Evolutionary conservation across 345 rosid species (phyloP), one percentile per base, ranked within the genome.

Genomic region (Aquilaria yunnanensis): DNA sequence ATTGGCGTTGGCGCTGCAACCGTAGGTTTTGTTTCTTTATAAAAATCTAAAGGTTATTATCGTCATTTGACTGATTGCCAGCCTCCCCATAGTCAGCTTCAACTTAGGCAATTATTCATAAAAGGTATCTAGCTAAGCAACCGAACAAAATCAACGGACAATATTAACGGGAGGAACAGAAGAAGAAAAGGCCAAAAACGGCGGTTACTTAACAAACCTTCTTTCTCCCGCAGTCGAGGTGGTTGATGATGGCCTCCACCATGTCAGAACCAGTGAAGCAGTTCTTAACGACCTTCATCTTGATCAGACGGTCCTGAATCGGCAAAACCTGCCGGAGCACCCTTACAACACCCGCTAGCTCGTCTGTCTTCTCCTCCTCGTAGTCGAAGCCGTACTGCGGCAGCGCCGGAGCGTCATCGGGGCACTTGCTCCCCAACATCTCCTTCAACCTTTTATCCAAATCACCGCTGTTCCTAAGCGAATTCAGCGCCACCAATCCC

Each of bases 211-310:
- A 3, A 57, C 76, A 61, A 68, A 90, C 99, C 99, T 88, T 86
- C 54, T 60, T 71, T 71, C 95, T 72, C 54, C 83, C 85, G 80
- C 95, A 88, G 70, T 80, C 85, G 71, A 86, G 68, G 75, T 85
- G 83, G 54, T 76, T 70, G 66, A 77, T 63, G 50, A 94, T 72
- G 54, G 85, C 75, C 74, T 94, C 93, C 53, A 90, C 76, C 96
- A 88, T 63, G 70, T 88, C 87, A 9, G 56, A 57, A 14, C 96
- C 97, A n/a, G 90, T 61, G 67, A 90, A 94, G 78, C 99, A 94
- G 48, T 85, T 90, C 72, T 82, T 85, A 2, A 85, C 88, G 33
- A 94, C 78, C 83, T 85, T 90, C 97, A 94, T 82, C 93, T 76
- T 94, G 81, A 81, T 66, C 68, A 90, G 67, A 14, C 95, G 90